These are phyloP conservation scores for Pichia nanzhaoensis DNA, from an alignment of 805 yeast species.

Conservation along the genomic window DNA sequence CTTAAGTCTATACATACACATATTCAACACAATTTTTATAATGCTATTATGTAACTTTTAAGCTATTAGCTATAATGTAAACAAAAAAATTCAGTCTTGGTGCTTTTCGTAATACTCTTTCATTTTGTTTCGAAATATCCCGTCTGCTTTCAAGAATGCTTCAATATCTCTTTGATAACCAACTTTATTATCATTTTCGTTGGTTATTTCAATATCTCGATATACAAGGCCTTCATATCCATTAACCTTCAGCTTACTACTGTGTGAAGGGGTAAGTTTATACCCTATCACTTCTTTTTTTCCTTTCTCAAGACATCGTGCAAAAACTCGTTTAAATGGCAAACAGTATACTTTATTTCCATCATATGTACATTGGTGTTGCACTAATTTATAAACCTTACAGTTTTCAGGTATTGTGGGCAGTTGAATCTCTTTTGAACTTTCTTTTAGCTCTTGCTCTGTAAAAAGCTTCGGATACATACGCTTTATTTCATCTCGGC, in stretches of 20 bases:
- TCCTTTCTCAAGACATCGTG: constrained; percentile 32
- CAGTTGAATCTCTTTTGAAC: not conserved
- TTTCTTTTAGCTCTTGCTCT: not conserved
- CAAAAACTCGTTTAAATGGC: constrained; percentile 43
- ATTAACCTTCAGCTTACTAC: constrained; percentile 1
- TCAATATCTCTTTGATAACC: constrained; percentile 14
- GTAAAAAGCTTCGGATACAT: constrained; percentile 18
- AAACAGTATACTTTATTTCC: constrained; percentile 37
- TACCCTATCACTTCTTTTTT: constrained; percentile 25
- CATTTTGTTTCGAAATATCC: constrained; percentile 25
- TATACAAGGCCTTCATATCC: constrained; percentile 9
- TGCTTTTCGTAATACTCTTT: constrained; percentile 22
- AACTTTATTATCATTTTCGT: constrained; percentile 27
- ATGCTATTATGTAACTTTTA: too few species aligned
- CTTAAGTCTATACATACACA: too few species aligned
- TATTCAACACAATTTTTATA: too few species aligned
- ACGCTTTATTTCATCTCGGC: constrained; percentile 31
- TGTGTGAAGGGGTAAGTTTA: constrained; percentile 23
- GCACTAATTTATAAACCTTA: constrained; percentile 34
- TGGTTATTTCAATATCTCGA: constrained; percentile 35
- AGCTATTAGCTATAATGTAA: too few species aligned
- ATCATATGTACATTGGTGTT: constrained; percentile 41
- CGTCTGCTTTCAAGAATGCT: constrained; percentile 29
- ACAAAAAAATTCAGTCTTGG: not conserved
- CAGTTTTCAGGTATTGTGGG: constrained; percentile 18